Percentiles rank a stretch among this genome's conserved stretches.
Evolutionary conservation across 164 flowering plant genomes (phyloP).

Genomic region (Magnolia sinica): DNA sequence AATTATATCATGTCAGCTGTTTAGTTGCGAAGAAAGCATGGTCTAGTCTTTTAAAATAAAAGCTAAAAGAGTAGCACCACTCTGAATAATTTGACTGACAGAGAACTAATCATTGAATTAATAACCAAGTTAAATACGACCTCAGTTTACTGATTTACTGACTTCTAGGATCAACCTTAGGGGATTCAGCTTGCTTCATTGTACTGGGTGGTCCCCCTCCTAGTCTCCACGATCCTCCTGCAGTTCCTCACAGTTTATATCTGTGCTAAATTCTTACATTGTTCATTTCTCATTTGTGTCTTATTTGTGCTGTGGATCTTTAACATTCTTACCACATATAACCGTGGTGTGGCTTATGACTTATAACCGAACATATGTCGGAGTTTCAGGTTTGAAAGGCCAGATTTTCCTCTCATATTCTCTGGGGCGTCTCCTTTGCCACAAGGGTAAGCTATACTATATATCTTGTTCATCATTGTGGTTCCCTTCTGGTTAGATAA

Average conservation of each 20-base stretch:
- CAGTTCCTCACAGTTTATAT: background rate
- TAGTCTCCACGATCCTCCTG: too few relatives aligned
- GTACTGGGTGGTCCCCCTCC: too few relatives aligned
- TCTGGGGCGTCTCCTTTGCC: slow-evolving; percentile 74
- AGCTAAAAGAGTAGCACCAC: too few relatives aligned
- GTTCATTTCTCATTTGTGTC: background rate
- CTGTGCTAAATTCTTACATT: background rate
- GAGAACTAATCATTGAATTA: background rate
- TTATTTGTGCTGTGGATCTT: background rate
- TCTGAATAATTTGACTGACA: background rate
- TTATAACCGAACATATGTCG: background rate
- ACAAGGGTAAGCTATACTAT: slow-evolving; percentile 61
- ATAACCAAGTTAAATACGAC: background rate
- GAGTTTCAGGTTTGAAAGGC: slow-evolving; percentile 70
- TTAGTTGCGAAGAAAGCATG: too few relatives aligned
- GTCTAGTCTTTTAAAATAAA: too few relatives aligned
- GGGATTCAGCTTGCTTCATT: too few relatives aligned
- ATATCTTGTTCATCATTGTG: background rate
- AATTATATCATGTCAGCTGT: too few relatives aligned
- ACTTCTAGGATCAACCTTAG: background rate
- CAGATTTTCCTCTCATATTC: slow-evolving; percentile 75
- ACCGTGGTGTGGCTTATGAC: background rate
- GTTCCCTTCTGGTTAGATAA: too few relatives aligned
- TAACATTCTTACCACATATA: background rate
- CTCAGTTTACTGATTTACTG: background rate